phyloP scores from a whole-genome alignment of 2,329 filamentous ascomycete species.

The Curvularia hawaiiensis region DNA sequence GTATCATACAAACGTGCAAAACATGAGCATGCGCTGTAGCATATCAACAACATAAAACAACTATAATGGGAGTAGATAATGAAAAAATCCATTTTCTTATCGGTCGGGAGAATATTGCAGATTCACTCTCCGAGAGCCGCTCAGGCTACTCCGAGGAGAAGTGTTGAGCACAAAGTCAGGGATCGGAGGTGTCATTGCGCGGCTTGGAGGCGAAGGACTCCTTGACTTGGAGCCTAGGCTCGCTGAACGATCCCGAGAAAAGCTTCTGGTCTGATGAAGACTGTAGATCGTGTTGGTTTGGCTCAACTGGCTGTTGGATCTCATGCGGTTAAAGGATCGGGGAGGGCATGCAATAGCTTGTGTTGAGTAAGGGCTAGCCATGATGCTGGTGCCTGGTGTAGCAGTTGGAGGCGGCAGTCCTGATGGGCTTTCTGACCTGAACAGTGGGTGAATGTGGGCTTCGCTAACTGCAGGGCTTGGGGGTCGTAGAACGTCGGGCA shows the following conservation, averaged over 20 bases:
- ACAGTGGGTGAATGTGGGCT: constrained; percentile 77
- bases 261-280: constrained; percentile 31
- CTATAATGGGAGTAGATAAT: neutral
- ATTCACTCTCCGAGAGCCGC: constrained; percentile 36
- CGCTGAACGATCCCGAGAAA: constrained; percentile 28
- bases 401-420: constrained; percentile 61
- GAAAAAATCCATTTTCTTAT: constrained; percentile 14
- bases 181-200: constrained; percentile 49
- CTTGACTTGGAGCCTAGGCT: constrained; percentile 31
- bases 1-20: constrained; percentile 15
- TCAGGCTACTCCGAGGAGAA: constrained; percentile 47
- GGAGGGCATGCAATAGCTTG: constrained; percentile 59
- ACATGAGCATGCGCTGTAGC: constrained; percentile 8
- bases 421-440: constrained; percentile 72
- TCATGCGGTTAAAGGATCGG: constrained; percentile 45
- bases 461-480: constrained; percentile 57
- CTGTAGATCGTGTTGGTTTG: constrained; percentile 21
- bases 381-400: constrained; percentile 72
- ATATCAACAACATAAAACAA: constrained; percentile 2
- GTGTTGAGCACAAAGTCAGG: constrained; percentile 52
- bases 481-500: constrained; percentile 43
- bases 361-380: constrained; percentile 71
- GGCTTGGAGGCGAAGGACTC: constrained; percentile 43
- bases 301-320: constrained; percentile 38
- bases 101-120: constrained; percentile 31